A percentile compares a stretch with the other conserved stretches of the same genome.
Conservation (phyloP, 441 rosid species). For the Pelargonium fulgidum region DNA sequence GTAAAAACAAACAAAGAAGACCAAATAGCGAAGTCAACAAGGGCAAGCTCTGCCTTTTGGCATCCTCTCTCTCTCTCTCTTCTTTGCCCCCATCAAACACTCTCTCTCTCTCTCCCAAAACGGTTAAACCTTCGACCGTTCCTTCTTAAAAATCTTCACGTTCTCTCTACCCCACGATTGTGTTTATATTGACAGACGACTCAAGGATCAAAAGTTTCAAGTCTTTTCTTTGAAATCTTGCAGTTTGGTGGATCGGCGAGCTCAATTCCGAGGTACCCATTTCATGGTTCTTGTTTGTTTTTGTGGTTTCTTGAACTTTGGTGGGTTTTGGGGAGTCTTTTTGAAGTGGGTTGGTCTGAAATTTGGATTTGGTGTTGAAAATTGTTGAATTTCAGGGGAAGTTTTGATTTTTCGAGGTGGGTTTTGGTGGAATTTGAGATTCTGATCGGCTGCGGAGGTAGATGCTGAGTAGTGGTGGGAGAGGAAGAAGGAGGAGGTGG, state of each 20-base stretch:
- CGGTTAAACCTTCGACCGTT: constrained; percentile 12
- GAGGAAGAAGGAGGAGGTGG: constrained; percentile 17
- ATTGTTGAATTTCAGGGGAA: constrained; percentile 7
- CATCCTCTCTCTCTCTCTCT: constrained; percentile 14
- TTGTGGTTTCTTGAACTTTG: neutral
- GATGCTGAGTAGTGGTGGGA: constrained; percentile 23
- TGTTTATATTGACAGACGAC: neutral
- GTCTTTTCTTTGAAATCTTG: constrained; percentile 12
- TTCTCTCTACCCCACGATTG: neutral
- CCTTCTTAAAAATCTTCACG: neutral
- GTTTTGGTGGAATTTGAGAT: constrained; percentile 9
- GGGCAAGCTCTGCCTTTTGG: constrained; percentile 25
- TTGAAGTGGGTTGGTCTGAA: constrained; percentile 11
- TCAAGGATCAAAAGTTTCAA: constrained; percentile 21
- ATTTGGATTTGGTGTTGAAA: constrained; percentile 13
- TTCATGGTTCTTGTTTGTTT: constrained; percentile 5
- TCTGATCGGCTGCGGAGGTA: constrained; percentile 10
- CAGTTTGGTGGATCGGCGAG: constrained; percentile 22
- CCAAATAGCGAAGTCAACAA: constrained; percentile 31
- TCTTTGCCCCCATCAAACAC: constrained; percentile 18
- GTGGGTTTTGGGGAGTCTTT: constrained; percentile 13
- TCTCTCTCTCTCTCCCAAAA: neutral
- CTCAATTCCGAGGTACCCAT: constrained; percentile 19
- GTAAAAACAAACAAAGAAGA: neutral
- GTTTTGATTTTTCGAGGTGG: neutral